Evolutionary conservation across 495 filamentous ascomycete genomes (phyloP), one percentile per base, ranked within the genome.

Genomic region (Neurospora pannonica): DNA sequence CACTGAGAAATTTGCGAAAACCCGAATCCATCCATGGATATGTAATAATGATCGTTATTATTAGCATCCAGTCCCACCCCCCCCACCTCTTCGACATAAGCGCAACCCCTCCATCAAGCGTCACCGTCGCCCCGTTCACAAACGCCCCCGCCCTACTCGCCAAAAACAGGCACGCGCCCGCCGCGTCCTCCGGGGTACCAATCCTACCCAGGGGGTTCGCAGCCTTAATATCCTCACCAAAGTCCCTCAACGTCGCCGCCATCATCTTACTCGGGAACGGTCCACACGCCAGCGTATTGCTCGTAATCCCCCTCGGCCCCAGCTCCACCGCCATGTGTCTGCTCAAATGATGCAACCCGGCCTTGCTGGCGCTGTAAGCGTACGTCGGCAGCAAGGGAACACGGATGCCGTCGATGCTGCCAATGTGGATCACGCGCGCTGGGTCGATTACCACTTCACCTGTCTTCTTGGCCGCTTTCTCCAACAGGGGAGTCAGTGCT

Each of bases 211-310:
- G 79, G n/a, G 93, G 93, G 73, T 92, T 89, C 15, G 85, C 87
- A 0, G 76, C 81, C 80, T 88, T 86, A 77, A 96, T 92, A 37
- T 80, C 79, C 15, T 93, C 90, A 54, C 87, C 86, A 74, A 88
- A 88, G 7, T 83, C 79, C 74, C 89, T 82, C 71, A 94, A 80
- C 48, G 91, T 93, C 48, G 87, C 89, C 13, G 88, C 89, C 92
- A 94, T 94, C 92, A 94, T 95, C 83, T 93, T 93, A 74, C 89
- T 92, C 79, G 93, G 85, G 76, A 95, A 95, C 17, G 92, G 92
- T 11, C 93, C 92, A 76, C 92, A 94, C 39, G 93, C 93, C 71
- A 95, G 73, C 46, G 76, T 78, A 69, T 83, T 83, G 75, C 75
- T 78, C 60, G 82, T 94, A 72, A 96, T 88, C 75, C 90, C 86